Evolutionary conservation across 2,329 filamentous ascomycete genomes (phyloP), one percentile per base, ranked within the genome.

Genomic region (Aspergillus pseudotamarii): DNA sequence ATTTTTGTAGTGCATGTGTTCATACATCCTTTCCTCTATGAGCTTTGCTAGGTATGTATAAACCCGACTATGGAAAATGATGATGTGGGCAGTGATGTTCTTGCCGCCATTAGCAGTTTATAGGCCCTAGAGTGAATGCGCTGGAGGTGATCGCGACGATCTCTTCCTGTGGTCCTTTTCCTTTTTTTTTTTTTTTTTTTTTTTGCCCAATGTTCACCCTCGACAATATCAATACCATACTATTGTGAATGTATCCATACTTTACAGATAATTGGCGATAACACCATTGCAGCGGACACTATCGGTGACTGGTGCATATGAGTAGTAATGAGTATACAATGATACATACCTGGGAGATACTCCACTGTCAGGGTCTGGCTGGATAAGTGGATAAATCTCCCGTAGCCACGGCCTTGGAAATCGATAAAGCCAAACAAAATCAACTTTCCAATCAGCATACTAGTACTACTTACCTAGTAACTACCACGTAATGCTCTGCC

Each of bases 311-410:
- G 50, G 16, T 53, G 16, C 28, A 53, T 41, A 53, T 53, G 38
- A 56, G 34, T 54, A 57, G 38, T 41, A n/a, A n/a, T n/a, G 38
- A n/a, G 14, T 36, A 36, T 36, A 36, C 12, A 16, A 32, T 36
- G 14, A 14, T 36, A 6, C 34, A 12, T 53, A 36, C 11, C 26
- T 28, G 50, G n/a, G 19, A 34, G 16, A 32, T 12, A 34, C 50
- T 53, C 50, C 50, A 53, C 50, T 53, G 11, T 34, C 28, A 53
- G 50, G 50, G 30, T 53, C 50, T 53, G 50, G 50, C 6, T 34
- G 30, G 10, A 30, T 54, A 30, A 30, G 19, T 34, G 32, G 10
- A 26, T 53, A 14, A 28, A 53, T 54, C 50, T 21, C 21, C 21
- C 19, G 28, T 32, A 34, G 26, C 45, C 46, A 36, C 36, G 21